Base-by-base conservation (phyloP, 23 red algal species). In the Chondrus crispus region DNA sequence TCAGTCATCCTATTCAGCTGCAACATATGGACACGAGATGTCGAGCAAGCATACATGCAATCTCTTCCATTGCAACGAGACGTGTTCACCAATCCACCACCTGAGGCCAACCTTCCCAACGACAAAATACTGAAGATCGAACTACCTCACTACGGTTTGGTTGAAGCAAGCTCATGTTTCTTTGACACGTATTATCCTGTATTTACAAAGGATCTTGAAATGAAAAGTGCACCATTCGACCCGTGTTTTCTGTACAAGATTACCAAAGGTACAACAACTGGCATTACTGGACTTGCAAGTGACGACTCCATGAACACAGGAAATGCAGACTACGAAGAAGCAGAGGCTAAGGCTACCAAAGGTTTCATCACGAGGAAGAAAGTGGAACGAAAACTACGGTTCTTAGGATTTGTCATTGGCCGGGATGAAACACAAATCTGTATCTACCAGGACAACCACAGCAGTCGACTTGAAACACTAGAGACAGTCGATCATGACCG, bases 361-460 rank as follows among this genome's bases (percentile, higher is more conserved):
- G 22, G n/a, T 11, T 77, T 77, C 71, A 77, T 77, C 71, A 77
- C 1, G 13, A 46, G 38, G 44, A 77, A 77, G 10, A 77, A 77
- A 37, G 71, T 39, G 32, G 37, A 26, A 42, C 26, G 24, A 0
- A 24, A n/a, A 0, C 0, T 77, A 38, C 12, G 26, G 0, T 77
- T 57, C 22, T 48, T 72, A 30, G 71, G 71, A 77, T 77, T 77
- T 77, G 26, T 77, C 28, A 77, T 44, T 38, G 38, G 26, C 9
- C 71, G 71, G 32, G 37, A 46, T 9, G 38, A 77, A 10, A 24
- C 26, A 1, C 38, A 24, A 42, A 10, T 77, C 44, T 42, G 24
- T 42, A 14, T 77, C 43, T 77, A 10, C n/a, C 71, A 48, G 37
- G 26, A 46, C 22, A 24, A 77, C 26, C 12, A 77, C 11, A 46